A percentile compares a stretch with the other conserved stretches of the same genome.
phyloP scores from a whole-genome alignment of 148 eudicot species.

The Rhododendron molle region DNA sequence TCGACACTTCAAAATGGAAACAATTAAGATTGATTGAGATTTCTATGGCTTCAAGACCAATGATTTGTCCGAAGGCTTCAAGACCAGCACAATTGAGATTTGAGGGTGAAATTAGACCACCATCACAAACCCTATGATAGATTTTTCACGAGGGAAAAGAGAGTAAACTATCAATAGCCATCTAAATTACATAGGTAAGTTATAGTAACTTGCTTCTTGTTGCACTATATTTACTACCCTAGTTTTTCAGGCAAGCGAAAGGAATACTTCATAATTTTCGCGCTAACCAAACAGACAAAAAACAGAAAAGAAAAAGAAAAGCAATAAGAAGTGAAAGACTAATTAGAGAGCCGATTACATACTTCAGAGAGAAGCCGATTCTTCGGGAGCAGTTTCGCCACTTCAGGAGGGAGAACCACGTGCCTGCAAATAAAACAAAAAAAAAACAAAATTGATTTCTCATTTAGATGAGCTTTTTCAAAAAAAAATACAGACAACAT shows the following conservation, averaged over 20 bases:
- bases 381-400: slow-evolving; percentile 71
- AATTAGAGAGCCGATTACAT: background rate
- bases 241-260: background rate
- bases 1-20: background rate
- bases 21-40: no score
- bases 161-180: background rate
- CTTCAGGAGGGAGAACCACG: slow-evolving; percentile 79
- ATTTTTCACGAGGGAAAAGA: background rate
- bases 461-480: background rate
- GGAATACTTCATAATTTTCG: background rate
- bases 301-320: background rate
- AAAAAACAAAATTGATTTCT: background rate
- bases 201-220: background rate
- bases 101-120: background rate
- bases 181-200: background rate
- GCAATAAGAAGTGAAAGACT: background rate
- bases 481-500: background rate
- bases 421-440: slow-evolving; percentile 40
- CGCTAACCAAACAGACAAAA: background rate
- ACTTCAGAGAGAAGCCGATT: slow-evolving; percentile 81
- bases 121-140: background rate
- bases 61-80: background rate
- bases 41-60: no score
- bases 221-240: background rate
- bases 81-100: background rate